A percentile compares a stretch with the other conserved stretches of the same genome.
phyloP scores from a whole-genome alignment of 2,329 filamentous ascomycete genomes.

The Aspergillus felis region DNA sequence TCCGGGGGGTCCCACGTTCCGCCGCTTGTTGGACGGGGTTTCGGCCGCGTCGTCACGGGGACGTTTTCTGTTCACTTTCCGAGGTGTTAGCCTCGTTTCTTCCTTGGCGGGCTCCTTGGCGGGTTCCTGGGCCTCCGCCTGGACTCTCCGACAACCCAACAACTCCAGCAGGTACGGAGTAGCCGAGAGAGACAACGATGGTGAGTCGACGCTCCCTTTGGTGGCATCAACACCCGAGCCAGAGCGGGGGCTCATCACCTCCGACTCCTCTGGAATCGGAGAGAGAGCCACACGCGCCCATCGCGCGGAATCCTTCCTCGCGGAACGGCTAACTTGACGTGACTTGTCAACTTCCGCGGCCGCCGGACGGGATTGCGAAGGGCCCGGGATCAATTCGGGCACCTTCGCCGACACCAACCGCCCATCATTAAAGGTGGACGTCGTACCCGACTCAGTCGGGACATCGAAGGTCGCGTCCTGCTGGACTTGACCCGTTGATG shows the following conservation, averaged over 20 bases:
- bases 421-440: conserved; percentile 8
- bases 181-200: neutral
- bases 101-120: neutral
- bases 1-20: conserved; percentile 19
- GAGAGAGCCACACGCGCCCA: conserved; percentile 7
- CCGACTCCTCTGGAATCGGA: conserved; percentile 12
- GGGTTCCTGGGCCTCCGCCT: neutral
- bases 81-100: conserved; percentile 10
- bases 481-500: neutral
- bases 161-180: neutral
- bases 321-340: neutral
- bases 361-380: conserved; percentile 6
- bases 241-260: conserved; percentile 6
- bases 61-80: conserved; percentile 19
- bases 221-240: conserved; percentile 9
- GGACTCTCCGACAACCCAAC: neutral
- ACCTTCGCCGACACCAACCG: conserved; percentile 13
- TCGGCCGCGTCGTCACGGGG: conserved; percentile 11
- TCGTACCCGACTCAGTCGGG: neutral
- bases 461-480: neutral
- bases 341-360: conserved; percentile 3
- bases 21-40: conserved; percentile 21
- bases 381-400: conserved; percentile 4
- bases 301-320: neutral
- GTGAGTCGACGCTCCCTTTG: neutral